Evolutionary conservation across 2,329 filamentous ascomycete species (phyloP).

Genomic region (Fusarium nygamai): DNA sequence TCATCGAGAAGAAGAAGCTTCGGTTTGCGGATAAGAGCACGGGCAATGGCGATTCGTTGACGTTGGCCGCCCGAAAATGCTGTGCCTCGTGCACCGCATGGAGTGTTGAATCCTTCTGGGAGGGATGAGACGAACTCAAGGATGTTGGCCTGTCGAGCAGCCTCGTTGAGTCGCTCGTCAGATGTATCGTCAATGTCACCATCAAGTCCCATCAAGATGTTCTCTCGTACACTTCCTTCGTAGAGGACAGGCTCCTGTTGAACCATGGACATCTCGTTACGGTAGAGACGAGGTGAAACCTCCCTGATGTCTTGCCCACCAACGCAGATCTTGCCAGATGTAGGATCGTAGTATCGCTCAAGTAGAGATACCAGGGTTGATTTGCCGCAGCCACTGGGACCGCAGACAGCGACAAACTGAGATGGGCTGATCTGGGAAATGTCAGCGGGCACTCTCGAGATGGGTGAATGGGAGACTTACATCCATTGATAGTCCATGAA

Average conservation of each 20-base stretch:
- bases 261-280: conserved; percentile 50
- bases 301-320: conserved; percentile 43
- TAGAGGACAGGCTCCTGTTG: conserved; percentile 54
- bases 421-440: not conserved
- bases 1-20: conserved; percentile 73
- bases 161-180: conserved; percentile 50
- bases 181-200: conserved; percentile 23
- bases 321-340: conserved; percentile 43
- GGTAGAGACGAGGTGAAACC: conserved; percentile 42
- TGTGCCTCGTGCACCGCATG: conserved; percentile 69
- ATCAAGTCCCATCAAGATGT: conserved; percentile 59
- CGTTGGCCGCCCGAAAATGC: conserved; percentile 74
- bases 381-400: conserved; percentile 68
- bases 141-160: conserved; percentile 59
- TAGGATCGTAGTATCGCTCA: conserved; percentile 56
- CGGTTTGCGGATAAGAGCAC: conserved; percentile 70
- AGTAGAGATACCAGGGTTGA: conserved; percentile 65
- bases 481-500: conserved; percentile 7
- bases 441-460: conserved; percentile 41
- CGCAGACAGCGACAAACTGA: conserved; percentile 64
- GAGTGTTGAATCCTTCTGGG: conserved; percentile 61
- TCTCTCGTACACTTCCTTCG: conserved; percentile 63
- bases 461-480: not conserved
- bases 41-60: conserved; percentile 73
- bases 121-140: conserved; percentile 53